Base-by-base conservation (phyloP, 495 filamentous ascomycete species). In the Aspergillus taichungensis region DNA sequence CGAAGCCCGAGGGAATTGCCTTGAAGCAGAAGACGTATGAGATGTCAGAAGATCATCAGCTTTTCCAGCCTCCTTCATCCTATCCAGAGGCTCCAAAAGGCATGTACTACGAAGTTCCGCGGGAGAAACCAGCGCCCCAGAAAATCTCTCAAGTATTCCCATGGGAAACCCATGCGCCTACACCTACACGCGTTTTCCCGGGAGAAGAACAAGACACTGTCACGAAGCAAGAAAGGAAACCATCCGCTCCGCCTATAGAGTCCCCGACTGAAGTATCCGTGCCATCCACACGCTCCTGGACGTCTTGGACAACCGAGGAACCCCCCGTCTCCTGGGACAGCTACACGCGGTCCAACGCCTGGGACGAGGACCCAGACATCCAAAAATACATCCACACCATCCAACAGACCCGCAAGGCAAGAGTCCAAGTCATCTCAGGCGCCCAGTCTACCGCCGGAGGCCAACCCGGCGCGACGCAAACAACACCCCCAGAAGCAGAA, bases 331-430 rank as follows among this genome's bases (percentile, higher is more conserved):
- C 79, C 8, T 92, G 81, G 78, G 66, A 77, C 40, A 64, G 66
- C 48, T 86, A 83, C 54, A 75, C 74, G 45, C 69, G 78, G 57
- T 74, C 73, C 33, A 95, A 95, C 61, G 88, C 85, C 34, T 95
- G 89, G 89, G 89, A 95, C 53, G 84, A 84, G 30, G 77, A 88
- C 24, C 85, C 84, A 3, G 77, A 85, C 43, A 95, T 95, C 52
- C 78, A 87, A 47, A 72, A 76, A 38, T 94, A 92, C 57, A 84
- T 90, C 39, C 79, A 83, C 42, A 72, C 74, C 34, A 66, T 90
- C 27, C 78, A 82, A 51, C 78, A 80, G 57, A 66, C 78, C 45
- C 82, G 79, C 39, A 77, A 73, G 34, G 76, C 66, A 39, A 75
- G 69, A 47, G 74, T 81, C 40, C 80, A 84, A 60, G 72, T 79